Evolutionary conservation across 331 rosid genomes (phyloP).

Genomic region (Malus hybrid): DNA sequence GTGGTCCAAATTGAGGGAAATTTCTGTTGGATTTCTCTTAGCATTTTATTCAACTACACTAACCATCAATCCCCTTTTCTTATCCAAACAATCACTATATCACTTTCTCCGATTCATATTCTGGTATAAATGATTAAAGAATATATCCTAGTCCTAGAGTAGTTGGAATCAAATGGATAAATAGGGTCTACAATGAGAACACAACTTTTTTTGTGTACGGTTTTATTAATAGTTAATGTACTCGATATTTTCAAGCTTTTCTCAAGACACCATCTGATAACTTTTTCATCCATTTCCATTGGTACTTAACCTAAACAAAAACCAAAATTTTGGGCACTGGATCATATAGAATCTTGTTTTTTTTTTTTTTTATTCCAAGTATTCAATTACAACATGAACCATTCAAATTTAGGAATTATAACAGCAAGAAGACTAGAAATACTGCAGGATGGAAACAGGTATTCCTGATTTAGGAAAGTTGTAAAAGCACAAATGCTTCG

Average conservation of each 20-base stretch:
- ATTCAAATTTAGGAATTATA: not conserved
- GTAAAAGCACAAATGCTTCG: constrained; percentile 1
- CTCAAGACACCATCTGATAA: not conserved
- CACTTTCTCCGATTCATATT: not conserved
- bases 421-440: not conserved
- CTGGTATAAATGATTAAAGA: not conserved
- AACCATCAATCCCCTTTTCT: not conserved
- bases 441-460: not conserved
- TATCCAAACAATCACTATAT: not conserved
- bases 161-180: not conserved
- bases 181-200: not conserved
- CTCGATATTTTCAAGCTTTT: not conserved
- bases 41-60: not conserved
- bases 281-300: not conserved
- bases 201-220: not conserved
- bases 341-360: not conserved
- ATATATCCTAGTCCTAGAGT: not conserved
- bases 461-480: constrained; percentile 1
- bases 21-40: not conserved
- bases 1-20: not conserved
- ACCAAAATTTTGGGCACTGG: not conserved
- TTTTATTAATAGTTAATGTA: not conserved
- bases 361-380: not conserved
- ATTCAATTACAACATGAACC: not conserved
- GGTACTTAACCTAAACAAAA: not conserved